Base-by-base conservation (phyloP, 805 yeast genomes). In the Schwanniomyces occidentalis region DNA sequence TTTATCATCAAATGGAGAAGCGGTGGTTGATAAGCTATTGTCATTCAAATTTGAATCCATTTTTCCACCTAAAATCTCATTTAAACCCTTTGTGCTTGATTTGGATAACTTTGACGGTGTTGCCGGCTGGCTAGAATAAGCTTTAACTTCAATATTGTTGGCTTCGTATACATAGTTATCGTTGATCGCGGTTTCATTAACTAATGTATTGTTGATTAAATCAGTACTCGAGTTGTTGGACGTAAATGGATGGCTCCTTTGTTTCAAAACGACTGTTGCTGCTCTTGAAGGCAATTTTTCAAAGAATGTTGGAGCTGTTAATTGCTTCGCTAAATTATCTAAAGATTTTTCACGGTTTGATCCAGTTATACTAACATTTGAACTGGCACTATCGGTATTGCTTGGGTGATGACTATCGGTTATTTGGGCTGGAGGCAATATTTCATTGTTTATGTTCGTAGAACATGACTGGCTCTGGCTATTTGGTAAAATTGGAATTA, bases 271-370 rank as follows among this genome's bases (percentile, higher is more conserved):
- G 21, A 54, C 49, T 17, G 61, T 53, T 19, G 56, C 48, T 12
- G 60, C 58, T 18, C 63, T 51, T 10, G 65, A 51, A 10, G 71
- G 73, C 33, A 63, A 44, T 41, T 65, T 66, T 31, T 62, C 71
- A 34, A 63, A 63, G 30, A 63, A 56, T 7, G 45, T 48, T 16
- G 67, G 71, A 23, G 44, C 42, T 18, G 62, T 51, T 16, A 68
- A 51, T 41, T 65, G 71, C 37, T 63, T 64, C 28, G 72, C 73
- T 49, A 67, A 56, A 30, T 47, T 61, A 35, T 64, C 70, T 26
- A 66, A 45, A 6, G 63, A 55, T 24, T 37, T 37, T 4, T 34
- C 25, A 7, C 15, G 16, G 12, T 10, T 32, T 9, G 25, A 21
- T 17, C 16, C 18, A 4, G 38, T 18, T 7, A 30, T 13, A 10